phyloP scores from a whole-genome alignment of 2,329 filamentous ascomycete species.

The Colletotrichum ledebouriae region DNA sequence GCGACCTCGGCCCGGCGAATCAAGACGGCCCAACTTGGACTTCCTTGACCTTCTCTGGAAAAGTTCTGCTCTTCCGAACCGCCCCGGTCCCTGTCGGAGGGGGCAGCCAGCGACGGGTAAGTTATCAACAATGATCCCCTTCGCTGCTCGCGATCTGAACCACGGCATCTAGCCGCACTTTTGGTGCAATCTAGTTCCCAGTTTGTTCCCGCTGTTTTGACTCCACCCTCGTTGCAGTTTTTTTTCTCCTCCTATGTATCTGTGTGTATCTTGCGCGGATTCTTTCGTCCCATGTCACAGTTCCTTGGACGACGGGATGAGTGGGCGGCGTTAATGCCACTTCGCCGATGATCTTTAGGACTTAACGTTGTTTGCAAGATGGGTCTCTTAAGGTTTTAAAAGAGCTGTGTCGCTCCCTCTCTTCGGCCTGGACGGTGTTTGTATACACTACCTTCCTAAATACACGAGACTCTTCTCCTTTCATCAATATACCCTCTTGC shows the following conservation, averaged over 20 bases:
- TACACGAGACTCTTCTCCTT: background rate
- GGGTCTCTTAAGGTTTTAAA: constrained; percentile 23
- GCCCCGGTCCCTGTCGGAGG: constrained; percentile 3
- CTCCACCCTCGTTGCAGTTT: constrained; percentile 31
- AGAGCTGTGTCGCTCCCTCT: constrained; percentile 24
- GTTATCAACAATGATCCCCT: constrained; percentile 7
- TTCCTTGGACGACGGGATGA: constrained; percentile 26
- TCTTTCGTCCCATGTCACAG: constrained; percentile 20
- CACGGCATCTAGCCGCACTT: constrained; percentile 37
- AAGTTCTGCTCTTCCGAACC: constrained; percentile 31
- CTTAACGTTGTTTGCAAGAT: constrained; percentile 27
- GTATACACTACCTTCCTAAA: background rate
- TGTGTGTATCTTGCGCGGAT: constrained; percentile 13
- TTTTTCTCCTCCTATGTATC: constrained; percentile 4
- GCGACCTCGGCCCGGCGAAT: constrained; percentile 22
- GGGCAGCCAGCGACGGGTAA: constrained; percentile 7
- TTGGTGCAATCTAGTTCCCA: constrained; percentile 29
- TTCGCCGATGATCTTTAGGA: constrained; percentile 40
- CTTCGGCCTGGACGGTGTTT: fast-evolving
- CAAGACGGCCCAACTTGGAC: constrained; percentile 22
- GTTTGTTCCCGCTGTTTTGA: constrained; percentile 35
- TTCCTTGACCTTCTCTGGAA: constrained; percentile 36
- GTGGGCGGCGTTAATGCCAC: constrained; percentile 33
- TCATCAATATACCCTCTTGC: constrained; percentile 6
- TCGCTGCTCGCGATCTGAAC: constrained; percentile 20